A percentile compares a stretch with the other conserved stretches of the same genome.
Conservation (phyloP, 2,329 filamentous ascomycete genomes). For the Diaporthe amygdali region DNA sequence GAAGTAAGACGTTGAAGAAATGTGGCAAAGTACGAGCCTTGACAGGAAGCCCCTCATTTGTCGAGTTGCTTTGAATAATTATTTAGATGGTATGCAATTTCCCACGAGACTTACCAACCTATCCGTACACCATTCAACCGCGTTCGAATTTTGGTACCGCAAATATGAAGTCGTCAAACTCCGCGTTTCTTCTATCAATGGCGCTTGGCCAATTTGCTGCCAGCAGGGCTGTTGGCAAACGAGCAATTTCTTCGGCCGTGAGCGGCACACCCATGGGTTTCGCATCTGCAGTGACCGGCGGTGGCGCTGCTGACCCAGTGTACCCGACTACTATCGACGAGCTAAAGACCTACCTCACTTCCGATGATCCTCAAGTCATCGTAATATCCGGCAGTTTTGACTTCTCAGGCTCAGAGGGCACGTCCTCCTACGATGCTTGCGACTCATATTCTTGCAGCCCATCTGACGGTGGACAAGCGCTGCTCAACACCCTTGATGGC, state of each 20-base stretch:
- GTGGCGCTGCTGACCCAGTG: slow-evolving; percentile 57
- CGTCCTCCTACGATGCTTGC: slow-evolving; percentile 56
- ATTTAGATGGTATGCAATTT: background rate
- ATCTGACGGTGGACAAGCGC: slow-evolving; percentile 10
- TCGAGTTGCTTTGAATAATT: background rate
- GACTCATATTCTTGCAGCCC: slow-evolving; percentile 52
- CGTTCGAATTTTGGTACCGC: background rate
- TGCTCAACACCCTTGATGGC: slow-evolving; percentile 42
- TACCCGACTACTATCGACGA: slow-evolving; percentile 59
- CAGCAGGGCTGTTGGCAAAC: background rate
- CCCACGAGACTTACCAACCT: background rate
- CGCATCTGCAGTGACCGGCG: slow-evolving; percentile 61
- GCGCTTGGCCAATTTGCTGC: slow-evolving; percentile 29
- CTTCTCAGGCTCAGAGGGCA: slow-evolving; percentile 61
- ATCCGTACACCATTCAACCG: background rate
- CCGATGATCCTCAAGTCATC: slow-evolving; percentile 59
- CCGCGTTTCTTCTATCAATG: background rate
- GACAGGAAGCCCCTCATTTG: background rate
- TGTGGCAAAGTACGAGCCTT: background rate
- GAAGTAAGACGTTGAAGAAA: background rate
- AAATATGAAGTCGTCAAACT: background rate
- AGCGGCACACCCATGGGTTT: slow-evolving; percentile 46
- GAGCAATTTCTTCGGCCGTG: slow-evolving; percentile 35
- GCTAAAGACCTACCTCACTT: slow-evolving; percentile 63
- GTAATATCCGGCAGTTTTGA: slow-evolving; percentile 61